Percentiles rank a stretch among this genome's conserved stretches.
Conservation (phyloP, 208 protist genomes). For the Angomonas deanei region DNA sequence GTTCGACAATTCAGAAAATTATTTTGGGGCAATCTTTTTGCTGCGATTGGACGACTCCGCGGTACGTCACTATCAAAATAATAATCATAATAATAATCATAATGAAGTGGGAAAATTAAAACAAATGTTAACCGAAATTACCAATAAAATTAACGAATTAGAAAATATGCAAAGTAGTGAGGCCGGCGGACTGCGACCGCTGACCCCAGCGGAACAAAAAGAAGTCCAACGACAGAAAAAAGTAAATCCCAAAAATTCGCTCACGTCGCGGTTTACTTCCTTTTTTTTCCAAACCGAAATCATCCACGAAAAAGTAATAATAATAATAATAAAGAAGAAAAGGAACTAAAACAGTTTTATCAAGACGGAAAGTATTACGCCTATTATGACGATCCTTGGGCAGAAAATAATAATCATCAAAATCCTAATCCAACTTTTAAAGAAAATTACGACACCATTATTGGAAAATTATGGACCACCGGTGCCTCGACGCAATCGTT, state of each 20-base stretch:
- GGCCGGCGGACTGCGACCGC: neutral
- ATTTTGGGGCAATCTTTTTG: too few relatives aligned
- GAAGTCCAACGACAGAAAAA: neutral
- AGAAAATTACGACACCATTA: neutral
- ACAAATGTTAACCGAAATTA: neutral
- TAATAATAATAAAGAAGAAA: slow-evolving; percentile 4
- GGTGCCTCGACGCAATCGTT: neutral
- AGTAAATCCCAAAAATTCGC: neutral
- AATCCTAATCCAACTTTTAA: neutral
- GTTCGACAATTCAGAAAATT: too few relatives aligned
- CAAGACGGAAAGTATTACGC: neutral
- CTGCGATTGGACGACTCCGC: too few relatives aligned
- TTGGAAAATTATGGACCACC: neutral
- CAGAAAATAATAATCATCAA: slow-evolving; percentile 4
- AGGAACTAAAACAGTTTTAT: neutral
- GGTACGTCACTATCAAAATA: neutral
- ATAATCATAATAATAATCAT: neutral
- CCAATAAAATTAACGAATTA: neutral
- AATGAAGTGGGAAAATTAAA: neutral
- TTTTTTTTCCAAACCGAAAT: neutral
- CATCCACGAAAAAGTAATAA: neutral
- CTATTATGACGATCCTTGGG: neutral
- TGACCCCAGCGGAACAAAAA: neutral
- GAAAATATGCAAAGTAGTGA: neutral
- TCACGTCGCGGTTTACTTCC: neutral